Evolutionary conservation across 1,139 yeast genomes (phyloP), one percentile per base, ranked within the genome.

Genomic region (Lodderomyces margitis): DNA sequence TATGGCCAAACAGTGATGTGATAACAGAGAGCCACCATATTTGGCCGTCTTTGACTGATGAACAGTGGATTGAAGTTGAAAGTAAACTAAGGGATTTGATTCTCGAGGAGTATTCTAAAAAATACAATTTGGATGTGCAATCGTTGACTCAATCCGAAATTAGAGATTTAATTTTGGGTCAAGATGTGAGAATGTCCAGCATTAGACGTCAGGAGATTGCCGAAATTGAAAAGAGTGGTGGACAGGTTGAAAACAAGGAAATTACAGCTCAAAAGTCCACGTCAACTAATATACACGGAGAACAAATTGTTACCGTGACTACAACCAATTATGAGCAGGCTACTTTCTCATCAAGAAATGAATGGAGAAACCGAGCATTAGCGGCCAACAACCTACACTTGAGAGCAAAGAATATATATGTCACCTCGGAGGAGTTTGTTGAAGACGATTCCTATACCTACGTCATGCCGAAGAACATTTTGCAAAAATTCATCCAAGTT

Each of bases 231-330:
- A 54, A 53, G 14, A 78, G 39, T 6, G 36, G 28, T 8, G 55
- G 36, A 68, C 25, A 56, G 50, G 3, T 31, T 25, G 61, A 55
- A 7, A 68, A 67, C 40, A 64, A 66, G 24, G 79, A 78, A 50
- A 64, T 83, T 25, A 82, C 94, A 0, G 96, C 96, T 0, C 74
- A 86, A 54, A 91, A 88, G 54, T 81, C 95, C 1, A 83, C 83
- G 43, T 87, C 96, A 0, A 82, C 84, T 21, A 94, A 89, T 57
- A 95, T 88, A 2, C 97, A 91, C 55, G 99, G 99, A 30, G 98
- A 92, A 57, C 95, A 91, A 54, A 91, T 94, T 55, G 83, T 86
- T 31, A 94, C 96, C 0, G 96, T 92, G 16, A 89, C 98, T 0
- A 89, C 98, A 0, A 81, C 94, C 16, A 81, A 81, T 51, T 91